Percentiles rank a stretch among this genome's conserved stretches.
phyloP scores from a whole-genome alignment of 768 basidiomycete genomes.

The Tulasnella sp. region DNA sequence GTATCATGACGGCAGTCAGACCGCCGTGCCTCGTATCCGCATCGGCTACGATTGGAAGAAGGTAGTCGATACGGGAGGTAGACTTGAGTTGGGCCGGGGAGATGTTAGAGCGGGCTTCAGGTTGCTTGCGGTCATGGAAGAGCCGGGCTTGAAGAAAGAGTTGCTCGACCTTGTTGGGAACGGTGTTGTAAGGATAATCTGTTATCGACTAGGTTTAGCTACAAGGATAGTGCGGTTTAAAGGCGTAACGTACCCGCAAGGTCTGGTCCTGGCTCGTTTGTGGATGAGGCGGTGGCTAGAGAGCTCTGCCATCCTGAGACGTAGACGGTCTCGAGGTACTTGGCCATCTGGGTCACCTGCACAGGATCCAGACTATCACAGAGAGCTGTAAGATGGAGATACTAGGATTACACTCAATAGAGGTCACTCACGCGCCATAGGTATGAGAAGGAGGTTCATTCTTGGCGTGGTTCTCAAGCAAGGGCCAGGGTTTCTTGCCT shows the following conservation, averaged over 20 bases:
- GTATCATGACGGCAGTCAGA: too few relatives aligned
- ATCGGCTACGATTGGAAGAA: constrained; percentile 92
- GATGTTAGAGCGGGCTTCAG: constrained; percentile 67
- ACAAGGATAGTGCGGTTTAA: not conserved
- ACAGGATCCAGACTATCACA: constrained; percentile 85
- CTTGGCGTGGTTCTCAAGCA: constrained; percentile 72
- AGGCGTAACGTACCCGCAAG: constrained; percentile 68
- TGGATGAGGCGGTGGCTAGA: constrained; percentile 87
- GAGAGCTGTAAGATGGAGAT: not conserved
- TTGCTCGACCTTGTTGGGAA: constrained; percentile 98
- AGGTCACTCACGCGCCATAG: constrained; percentile 86
- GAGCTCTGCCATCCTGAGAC: constrained; percentile 71
- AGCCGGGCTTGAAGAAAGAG: constrained; percentile 97
- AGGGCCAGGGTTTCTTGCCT: constrained; percentile 79
- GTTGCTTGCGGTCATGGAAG: constrained; percentile 98
- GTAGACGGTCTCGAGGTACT: constrained; percentile 95
- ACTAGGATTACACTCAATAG: not conserved
- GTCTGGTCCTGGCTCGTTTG: constrained; percentile 97
- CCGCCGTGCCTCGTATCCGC: constrained; percentile 82
- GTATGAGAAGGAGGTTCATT: constrained; percentile 84
- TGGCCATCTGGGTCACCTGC: constrained; percentile 97
- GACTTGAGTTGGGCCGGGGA: constrained; percentile 65
- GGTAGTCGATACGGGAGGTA: constrained; percentile 76
- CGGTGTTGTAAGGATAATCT: constrained; percentile 99
- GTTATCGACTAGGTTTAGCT: not conserved